Base-by-base conservation (phyloP, 2,329 filamentous ascomycete genomes). In the Ceratocystis ficicola region DNA sequence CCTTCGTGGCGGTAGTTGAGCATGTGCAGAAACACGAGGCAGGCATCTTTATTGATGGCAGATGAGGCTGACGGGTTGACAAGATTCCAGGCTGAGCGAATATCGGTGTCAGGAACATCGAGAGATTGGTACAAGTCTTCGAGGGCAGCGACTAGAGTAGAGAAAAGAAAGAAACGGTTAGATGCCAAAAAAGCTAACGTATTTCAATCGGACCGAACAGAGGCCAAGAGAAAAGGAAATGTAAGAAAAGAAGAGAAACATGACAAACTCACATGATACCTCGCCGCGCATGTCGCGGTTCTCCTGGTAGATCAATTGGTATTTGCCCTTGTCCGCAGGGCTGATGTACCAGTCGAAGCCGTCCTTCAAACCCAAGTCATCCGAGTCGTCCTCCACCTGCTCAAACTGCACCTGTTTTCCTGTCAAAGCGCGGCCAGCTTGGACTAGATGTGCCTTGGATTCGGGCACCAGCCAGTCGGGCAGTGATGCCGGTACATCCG, bases 291-390 rank as follows among this genome's bases (percentile, higher is more conserved):
- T 84, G 75, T 95, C 89, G 68, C 91, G 85, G 77, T 91, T 95
- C 72, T 95, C 91, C 69, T 88, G 88, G 77, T 97, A 99, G 76
- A 99, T 99, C 71, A 93, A 90, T 76, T 96, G 91, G 78, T 99
- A 99, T 76, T 96, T 97, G 69, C 84, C 74, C 77, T 95, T 95
- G 77, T 99, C 92, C 36, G 80, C 77, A 0, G 94, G 94, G 68
- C 86, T 91, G 90, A 99, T 99, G 78, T 99, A 99, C 94, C 94
- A 99, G 75, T 99, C 94, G 75, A 99, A 99, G 12, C 93, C 93
- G 76, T 96, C 91, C 75, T 95, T 95, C 69, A 99, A 80, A 0
- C 91, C 91, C 0, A 86, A 84, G 3, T 86, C 85, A 71, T 96
- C 92, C 69, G 87, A 84, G 68, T 95, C 89, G 71, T 91, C 88